A percentile compares a stretch with the other conserved stretches of the same genome.
Conservation (phyloP, 257 asterid genomes). For the Osmanthus fragrans region DNA sequence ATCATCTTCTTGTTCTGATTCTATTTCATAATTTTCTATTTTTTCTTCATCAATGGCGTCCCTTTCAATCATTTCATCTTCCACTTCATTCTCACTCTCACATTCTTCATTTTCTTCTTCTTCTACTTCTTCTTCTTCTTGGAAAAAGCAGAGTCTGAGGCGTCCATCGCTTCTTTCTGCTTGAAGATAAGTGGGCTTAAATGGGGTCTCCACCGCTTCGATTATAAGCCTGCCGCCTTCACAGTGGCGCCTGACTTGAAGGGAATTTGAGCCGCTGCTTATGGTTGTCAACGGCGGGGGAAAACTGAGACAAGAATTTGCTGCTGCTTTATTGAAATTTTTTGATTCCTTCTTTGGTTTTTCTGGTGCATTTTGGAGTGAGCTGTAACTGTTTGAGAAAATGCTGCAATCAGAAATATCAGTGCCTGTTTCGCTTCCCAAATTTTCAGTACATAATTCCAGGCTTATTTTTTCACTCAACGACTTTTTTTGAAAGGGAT, state of each 20-base stretch:
- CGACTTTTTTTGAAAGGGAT: constrained; percentile 31
- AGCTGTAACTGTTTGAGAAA: constrained; percentile 27
- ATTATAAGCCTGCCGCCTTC: constrained; percentile 74
- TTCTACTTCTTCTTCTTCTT: constrained; percentile 21
- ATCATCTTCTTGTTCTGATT: constrained; percentile 27
- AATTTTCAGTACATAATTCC: constrained; percentile 74
- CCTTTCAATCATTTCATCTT: constrained; percentile 16
- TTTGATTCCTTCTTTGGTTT: not conserved
- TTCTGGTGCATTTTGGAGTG: not conserved
- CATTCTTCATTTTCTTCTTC: constrained; percentile 24
- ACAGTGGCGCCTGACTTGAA: constrained; percentile 57
- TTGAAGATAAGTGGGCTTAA: constrained; percentile 44
- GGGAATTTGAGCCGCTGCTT: constrained; percentile 54
- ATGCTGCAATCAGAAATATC: constrained; percentile 52
- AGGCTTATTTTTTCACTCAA: constrained; percentile 54
- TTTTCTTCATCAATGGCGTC: constrained; percentile 17
- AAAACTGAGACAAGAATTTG: constrained; percentile 34
- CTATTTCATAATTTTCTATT: not conserved
- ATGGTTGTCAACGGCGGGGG: constrained; percentile 96
- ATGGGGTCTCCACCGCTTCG: constrained; percentile 63
- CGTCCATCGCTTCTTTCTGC: constrained; percentile 81
- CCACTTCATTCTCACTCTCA: constrained; percentile 2
- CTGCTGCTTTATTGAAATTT: not conserved
- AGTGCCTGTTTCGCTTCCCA: constrained; percentile 81
- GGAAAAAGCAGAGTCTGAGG: constrained; percentile 50